Evolutionary conservation across 2,329 filamentous ascomycete species (phyloP).

Genomic region (Hymenoscyphus albidus): DNA sequence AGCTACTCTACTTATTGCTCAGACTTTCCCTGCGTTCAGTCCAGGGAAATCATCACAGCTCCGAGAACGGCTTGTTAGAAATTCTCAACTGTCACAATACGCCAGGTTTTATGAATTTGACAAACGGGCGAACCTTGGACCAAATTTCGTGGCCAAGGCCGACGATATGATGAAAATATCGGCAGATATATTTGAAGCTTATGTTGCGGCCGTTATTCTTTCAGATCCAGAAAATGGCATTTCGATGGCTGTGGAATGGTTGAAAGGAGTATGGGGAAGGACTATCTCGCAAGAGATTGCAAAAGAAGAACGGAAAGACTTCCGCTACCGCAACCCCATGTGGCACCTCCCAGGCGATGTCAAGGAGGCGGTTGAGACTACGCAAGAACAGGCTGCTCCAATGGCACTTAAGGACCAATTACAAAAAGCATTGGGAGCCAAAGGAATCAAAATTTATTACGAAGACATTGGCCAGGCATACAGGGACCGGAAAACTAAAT

Average conservation of each 20-base stretch:
- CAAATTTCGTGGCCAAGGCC: conserved; percentile 40
- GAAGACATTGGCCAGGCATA: conserved; percentile 50
- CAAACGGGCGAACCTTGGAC: conserved; percentile 55
- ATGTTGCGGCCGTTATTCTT: conserved; percentile 73
- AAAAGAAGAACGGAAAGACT: conserved; percentile 33
- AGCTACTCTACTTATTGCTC: conserved; percentile 69
- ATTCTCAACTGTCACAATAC: conserved; percentile 70
- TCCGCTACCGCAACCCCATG: conserved; percentile 27
- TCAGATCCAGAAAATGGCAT: conserved; percentile 63
- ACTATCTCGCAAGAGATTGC: conserved; percentile 55
- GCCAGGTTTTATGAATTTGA: conserved; percentile 68
- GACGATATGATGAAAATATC: conserved; percentile 67
- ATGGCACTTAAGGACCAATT: conserved; percentile 51
- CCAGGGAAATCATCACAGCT: conserved; percentile 71
- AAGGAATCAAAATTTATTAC: conserved; percentile 58
- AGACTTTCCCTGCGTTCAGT: conserved; percentile 61
- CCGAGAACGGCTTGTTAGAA: conserved; percentile 76
- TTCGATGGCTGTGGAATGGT: conserved; percentile 60
- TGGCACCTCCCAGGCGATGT: conserved; percentile 28
- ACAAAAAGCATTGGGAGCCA: conserved; percentile 46
- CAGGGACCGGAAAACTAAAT: conserved; percentile 50
- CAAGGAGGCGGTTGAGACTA: conserved; percentile 6
- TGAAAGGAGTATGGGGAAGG: conserved; percentile 69
- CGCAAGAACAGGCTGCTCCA: conserved; percentile 19
- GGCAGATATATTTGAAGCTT: conserved; percentile 88